Evolutionary conservation across 148 eudicot species (phyloP).

Genomic region (Camellia granthamiana): DNA sequence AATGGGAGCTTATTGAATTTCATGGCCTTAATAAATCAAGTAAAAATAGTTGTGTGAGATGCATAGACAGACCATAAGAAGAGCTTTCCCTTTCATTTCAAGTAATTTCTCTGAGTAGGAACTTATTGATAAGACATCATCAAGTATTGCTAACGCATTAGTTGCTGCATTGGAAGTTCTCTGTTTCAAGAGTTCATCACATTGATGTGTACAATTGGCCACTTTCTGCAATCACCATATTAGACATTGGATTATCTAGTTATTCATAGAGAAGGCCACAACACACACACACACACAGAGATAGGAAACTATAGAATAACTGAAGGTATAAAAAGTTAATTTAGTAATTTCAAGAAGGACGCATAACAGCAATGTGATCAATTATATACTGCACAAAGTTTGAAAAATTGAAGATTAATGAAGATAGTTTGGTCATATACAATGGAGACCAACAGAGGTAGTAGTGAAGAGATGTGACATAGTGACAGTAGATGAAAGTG

Average conservation of each 20-base stretch:
- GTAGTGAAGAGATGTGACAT: too few species aligned
- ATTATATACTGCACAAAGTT: too few species aligned
- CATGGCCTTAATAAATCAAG: constrained; percentile 12
- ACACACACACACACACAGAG: background rate
- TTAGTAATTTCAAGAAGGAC: too few species aligned
- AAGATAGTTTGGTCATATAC: too few species aligned
- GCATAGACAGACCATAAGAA: constrained; percentile 50
- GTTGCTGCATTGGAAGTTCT: constrained; percentile 53
- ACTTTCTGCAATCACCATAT: constrained; percentile 54
- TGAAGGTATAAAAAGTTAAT: too few species aligned
- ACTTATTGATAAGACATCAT: constrained; percentile 55
- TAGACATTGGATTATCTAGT: background rate
- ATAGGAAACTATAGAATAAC: background rate
- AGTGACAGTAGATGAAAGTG: too few species aligned
- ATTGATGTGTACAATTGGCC: constrained; percentile 35
- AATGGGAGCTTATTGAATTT: constrained; percentile 11
- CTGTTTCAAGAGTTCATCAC: constrained; percentile 58
- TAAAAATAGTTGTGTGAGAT: background rate
- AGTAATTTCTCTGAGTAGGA: constrained; percentile 65
- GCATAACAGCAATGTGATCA: background rate
- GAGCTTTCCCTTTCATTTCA: constrained; percentile 83
- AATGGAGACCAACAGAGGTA: too few species aligned
- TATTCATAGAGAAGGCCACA: constrained; percentile 7
- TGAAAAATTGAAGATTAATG: too few species aligned
- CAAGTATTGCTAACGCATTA: constrained; percentile 46